Evolutionary conservation across 2,329 filamentous ascomycete genomes (phyloP).

Genomic region (Aspergillus thermomutatus): DNA sequence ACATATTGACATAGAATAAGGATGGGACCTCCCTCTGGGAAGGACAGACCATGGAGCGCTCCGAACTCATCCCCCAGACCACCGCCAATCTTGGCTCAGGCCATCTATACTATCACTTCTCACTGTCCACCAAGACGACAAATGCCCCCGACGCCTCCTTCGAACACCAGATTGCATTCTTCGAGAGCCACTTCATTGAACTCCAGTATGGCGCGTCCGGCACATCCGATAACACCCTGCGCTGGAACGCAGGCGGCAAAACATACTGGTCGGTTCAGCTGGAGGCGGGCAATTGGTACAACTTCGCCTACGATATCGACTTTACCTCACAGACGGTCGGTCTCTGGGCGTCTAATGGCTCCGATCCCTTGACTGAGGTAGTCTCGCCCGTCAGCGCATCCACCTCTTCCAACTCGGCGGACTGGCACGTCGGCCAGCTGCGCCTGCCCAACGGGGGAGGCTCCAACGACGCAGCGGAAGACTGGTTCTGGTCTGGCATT

Average conservation of each 20-base stretch:
- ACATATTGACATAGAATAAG: not conserved
- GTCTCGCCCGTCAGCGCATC: constrained; percentile 59
- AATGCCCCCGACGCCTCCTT: constrained; percentile 61
- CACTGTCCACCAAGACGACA: constrained; percentile 55
- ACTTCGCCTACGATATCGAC: constrained; percentile 71
- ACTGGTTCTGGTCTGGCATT: constrained; percentile 69
- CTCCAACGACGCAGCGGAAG: constrained; percentile 54
- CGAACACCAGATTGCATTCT: constrained; percentile 65
- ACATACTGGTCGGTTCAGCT: constrained; percentile 63
- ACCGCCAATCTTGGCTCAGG: constrained; percentile 61
- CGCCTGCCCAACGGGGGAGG: constrained; percentile 55
- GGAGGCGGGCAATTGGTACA: constrained; percentile 66
- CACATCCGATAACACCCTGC: constrained; percentile 52
- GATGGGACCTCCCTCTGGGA: constrained; percentile 61
- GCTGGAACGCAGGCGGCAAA: constrained; percentile 62
- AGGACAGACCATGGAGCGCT: constrained; percentile 68
- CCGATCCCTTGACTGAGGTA: constrained; percentile 54
- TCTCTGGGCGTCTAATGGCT: constrained; percentile 68
- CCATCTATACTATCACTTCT: constrained; percentile 70
- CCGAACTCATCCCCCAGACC: constrained; percentile 71
- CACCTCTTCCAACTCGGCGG: constrained; percentile 64
- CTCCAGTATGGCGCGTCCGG: constrained; percentile 62
- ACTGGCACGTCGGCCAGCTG: constrained; percentile 71
- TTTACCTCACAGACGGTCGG: constrained; percentile 62
- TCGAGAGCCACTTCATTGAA: constrained; percentile 69